Evolutionary conservation across 306 rosid genomes (phyloP).

Genomic region (Betula pendula): DNA sequence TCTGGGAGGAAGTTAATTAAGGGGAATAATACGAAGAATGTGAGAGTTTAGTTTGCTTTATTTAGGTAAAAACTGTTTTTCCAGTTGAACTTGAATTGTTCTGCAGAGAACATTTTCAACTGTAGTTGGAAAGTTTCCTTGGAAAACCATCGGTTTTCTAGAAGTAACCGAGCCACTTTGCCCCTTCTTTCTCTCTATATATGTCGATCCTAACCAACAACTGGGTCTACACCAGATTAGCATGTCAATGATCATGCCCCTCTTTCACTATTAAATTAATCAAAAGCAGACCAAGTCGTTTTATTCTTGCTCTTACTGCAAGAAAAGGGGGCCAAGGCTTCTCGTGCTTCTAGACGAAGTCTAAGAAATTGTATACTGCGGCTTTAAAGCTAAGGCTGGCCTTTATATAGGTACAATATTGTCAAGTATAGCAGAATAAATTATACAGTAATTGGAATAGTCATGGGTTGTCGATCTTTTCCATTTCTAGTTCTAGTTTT

Average conservation of each 20-base stretch:
- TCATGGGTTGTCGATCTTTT: neutral
- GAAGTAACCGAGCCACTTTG: no score
- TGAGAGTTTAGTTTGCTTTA: neutral
- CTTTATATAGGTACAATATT: slow-evolving; percentile 7
- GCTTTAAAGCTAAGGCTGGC: slow-evolving; percentile 9
- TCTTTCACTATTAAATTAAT: slow-evolving; percentile 34
- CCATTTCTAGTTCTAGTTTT: slow-evolving; percentile 33
- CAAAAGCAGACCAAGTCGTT: slow-evolving; percentile 34
- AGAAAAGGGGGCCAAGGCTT: slow-evolving; percentile 38
- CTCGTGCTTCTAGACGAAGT: slow-evolving; percentile 25
- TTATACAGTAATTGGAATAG: neutral
- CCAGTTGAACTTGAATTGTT: neutral
- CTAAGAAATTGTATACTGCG: slow-evolving; percentile 1
- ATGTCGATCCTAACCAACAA: no score
- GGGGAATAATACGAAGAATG: no score
- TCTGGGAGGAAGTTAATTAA: neutral
- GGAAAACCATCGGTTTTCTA: no score
- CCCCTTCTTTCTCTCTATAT: no score
- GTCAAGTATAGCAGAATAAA: neutral
- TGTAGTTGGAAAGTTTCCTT: no score
- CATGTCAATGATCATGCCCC: slow-evolving; percentile 22
- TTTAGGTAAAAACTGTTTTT: neutral
- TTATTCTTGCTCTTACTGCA: slow-evolving; percentile 40
- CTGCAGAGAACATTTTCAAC: no score
- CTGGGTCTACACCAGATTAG: neutral